These are phyloP conservation scores for Vanilla planifolia DNA, from an alignment of 106 monocot genomes.

Conservation along the genomic window DNA sequence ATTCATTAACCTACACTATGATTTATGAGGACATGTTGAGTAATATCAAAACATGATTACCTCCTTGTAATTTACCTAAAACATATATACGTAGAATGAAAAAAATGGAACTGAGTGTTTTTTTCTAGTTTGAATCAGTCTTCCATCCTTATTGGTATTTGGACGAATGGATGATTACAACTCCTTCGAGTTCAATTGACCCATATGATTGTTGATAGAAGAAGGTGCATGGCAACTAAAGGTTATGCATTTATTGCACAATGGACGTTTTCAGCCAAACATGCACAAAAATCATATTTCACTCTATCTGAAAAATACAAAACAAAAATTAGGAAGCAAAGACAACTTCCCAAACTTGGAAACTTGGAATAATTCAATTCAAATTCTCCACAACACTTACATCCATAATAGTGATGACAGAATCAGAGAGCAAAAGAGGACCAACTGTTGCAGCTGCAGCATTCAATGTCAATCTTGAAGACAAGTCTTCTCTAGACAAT, in stretches of 20 bases:
- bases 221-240: too few species aligned
- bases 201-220: too few species aligned
- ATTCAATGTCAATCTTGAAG: conserved; percentile 82
- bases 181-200: too few species aligned
- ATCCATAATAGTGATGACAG: conserved; percentile 94
- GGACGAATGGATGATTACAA: too few species aligned
- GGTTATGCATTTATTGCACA: not conserved
- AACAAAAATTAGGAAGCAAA: not conserved
- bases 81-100: too few species aligned
- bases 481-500: conserved; percentile 76
- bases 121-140: too few species aligned
- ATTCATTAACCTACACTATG: too few species aligned
- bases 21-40: too few species aligned
- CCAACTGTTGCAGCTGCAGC: conserved; percentile 67
- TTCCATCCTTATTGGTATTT: too few species aligned
- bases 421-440: conserved; percentile 71
- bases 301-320: not conserved
- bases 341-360: not conserved
- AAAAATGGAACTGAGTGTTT: too few species aligned
- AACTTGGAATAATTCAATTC: not conserved
- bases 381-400: conserved; percentile 33
- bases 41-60: too few species aligned
- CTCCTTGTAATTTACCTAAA: too few species aligned
- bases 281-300: not conserved
- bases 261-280: not conserved